These are phyloP conservation scores for Verticillium klebahnii DNA, from an alignment of 2,329 filamentous ascomycete species.

Conservation along the genomic window DNA sequence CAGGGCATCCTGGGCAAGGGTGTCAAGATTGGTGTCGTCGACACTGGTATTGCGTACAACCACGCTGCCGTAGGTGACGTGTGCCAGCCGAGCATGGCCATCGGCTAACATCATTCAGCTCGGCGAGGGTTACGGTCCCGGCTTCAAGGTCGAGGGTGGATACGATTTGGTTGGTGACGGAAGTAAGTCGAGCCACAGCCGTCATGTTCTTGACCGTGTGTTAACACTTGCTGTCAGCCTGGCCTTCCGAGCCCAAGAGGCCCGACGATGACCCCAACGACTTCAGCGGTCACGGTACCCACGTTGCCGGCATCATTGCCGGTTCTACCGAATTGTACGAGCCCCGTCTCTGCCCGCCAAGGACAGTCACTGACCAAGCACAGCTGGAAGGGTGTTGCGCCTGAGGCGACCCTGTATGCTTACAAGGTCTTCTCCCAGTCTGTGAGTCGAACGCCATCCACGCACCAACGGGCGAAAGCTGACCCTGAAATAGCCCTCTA, in stretches of 20 bases:
- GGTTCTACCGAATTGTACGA: conserved; percentile 23
- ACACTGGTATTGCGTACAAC: conserved; percentile 34
- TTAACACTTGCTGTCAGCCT: background rate
- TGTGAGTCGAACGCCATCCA: background rate
- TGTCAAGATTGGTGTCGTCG: conserved; percentile 32
- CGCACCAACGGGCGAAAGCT: background rate
- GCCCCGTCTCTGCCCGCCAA: background rate
- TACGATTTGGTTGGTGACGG: conserved; percentile 20
- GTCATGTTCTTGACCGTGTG: background rate
- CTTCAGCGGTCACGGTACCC: conserved; percentile 34
- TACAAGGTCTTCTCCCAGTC: conserved; percentile 20
- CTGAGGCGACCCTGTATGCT: conserved; percentile 17
- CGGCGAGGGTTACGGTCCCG: conserved; percentile 7
- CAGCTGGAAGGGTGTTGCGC: conserved; percentile 20
- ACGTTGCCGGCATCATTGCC: conserved; percentile 41
- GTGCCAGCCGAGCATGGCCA: background rate
- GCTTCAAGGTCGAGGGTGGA: conserved; percentile 16
- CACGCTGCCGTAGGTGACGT: conserved; percentile 25
- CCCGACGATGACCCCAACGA: background rate
- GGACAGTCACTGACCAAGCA: background rate
- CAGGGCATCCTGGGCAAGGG: conserved; percentile 31
- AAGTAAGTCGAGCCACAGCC: background rate
- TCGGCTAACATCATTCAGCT: conserved; percentile 1
- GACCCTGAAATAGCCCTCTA: background rate
- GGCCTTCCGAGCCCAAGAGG: conserved; percentile 4